phyloP scores from a whole-genome alignment of 2,329 filamentous ascomycete genomes.

The Lachnellula hyalina region DNA sequence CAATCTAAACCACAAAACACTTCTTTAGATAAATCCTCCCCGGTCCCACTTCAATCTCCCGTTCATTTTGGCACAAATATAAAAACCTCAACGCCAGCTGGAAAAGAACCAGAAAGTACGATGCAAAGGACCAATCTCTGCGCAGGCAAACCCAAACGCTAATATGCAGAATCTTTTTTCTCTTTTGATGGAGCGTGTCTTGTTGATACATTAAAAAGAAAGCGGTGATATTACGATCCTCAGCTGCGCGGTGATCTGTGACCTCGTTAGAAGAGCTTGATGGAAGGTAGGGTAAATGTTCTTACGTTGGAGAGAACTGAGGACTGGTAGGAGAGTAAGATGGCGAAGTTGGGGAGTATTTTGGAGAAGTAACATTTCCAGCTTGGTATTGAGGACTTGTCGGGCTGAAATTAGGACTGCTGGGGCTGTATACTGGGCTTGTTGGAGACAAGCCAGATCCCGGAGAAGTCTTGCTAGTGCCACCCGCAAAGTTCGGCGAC shows the following conservation, averaged over 20 bases:
- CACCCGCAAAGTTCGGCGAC: constrained; percentile 24
- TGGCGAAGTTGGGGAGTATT: constrained; percentile 28
- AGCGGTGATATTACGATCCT: constrained; percentile 6
- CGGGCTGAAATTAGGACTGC: constrained; percentile 28
- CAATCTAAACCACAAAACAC: constrained; percentile 6
- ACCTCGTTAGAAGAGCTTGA: constrained; percentile 4
- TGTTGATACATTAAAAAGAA: constrained; percentile 27
- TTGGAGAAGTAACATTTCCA: constrained; percentile 34
- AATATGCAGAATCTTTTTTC: constrained; percentile 20
- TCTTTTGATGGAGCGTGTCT: constrained; percentile 16
- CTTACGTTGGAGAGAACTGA: constrained; percentile 28
- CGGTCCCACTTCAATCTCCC: not conserved
- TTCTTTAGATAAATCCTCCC: constrained; percentile 3
- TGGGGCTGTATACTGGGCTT: constrained; percentile 30
- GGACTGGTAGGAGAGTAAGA: constrained; percentile 27
- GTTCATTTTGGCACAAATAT: not conserved
- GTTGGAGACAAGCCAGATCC: constrained; percentile 28
- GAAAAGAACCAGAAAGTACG: constrained; percentile 5
- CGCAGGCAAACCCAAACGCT: constrained; percentile 18
- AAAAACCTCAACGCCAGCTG: constrained; percentile 12
- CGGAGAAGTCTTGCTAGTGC: constrained; percentile 22
- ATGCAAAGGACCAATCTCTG: constrained; percentile 11
- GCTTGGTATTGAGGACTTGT: constrained; percentile 27
- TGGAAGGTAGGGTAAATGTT: not conserved
- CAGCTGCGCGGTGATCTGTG: constrained; percentile 23